Conservation (phyloP, 2,329 filamentous ascomycete species). For the Colletotrichum sp. region DNA sequence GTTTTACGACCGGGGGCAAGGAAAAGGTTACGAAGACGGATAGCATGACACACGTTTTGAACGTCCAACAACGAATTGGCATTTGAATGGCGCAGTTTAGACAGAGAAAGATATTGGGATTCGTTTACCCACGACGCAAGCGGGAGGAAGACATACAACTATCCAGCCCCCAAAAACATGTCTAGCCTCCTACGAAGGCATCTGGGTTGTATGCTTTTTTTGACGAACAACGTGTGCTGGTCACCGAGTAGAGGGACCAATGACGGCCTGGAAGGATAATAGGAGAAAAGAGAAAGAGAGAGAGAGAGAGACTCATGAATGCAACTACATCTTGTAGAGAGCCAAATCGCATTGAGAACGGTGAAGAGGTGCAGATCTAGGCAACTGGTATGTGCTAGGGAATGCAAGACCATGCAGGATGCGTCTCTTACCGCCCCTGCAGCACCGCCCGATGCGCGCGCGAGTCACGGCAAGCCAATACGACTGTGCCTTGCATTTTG, state of each 20-base stretch:
- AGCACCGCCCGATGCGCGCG: background rate
- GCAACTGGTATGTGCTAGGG: background rate
- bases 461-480: background rate
- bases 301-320: background rate
- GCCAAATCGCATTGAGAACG: background rate
- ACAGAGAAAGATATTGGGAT: slow-evolving; percentile 1
- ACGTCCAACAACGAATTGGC: slow-evolving; percentile 17
- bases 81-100: slow-evolving; percentile 20
- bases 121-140: background rate
- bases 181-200: background rate
- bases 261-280: background rate
- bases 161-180: background rate
- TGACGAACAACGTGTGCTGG: background rate
- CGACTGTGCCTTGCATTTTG: background rate
- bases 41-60: slow-evolving; percentile 3
- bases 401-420: background rate
- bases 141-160: background rate
- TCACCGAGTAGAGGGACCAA: background rate
- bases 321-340: background rate
- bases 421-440: background rate
- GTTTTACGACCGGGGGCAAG: background rate
- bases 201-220: background rate
- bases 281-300: background rate
- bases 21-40: slow-evolving; percentile 15
- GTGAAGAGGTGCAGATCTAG: background rate